Base-by-base conservation (phyloP, 2,329 filamentous ascomycete species). In the Fusarium nodosum region DNA sequence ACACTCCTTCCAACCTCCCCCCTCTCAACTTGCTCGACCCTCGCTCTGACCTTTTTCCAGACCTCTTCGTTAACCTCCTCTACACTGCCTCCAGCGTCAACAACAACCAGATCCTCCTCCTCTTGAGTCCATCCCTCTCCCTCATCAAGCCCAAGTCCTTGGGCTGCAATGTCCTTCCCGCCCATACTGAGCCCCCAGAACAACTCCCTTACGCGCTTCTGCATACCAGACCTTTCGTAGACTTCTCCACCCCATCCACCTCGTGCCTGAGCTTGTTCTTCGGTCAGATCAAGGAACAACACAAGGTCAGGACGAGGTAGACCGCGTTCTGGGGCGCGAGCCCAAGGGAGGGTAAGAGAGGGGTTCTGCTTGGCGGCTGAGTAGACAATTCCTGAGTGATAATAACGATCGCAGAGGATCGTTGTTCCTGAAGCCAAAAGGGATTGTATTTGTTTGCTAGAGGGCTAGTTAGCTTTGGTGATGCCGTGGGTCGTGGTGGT, bases 321-420 rank as follows among this genome's bases (percentile, higher is more conserved):
- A 1, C 95, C 95, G 16, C 93, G 86, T 74, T 98, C 96, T 2
- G 94, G 93, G 18, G 89, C 86, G 72, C 93, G 90, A 10, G 93
- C 94, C 94, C 96, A 99, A 1, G 86, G 80, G 0, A 97, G 83
- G 0, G 86, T 82, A 15, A 97, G 85, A 3, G 83, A 79, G 0
- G 90, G 87, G 72, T 93, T 93, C 45, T 88, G 84, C 77, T 98
- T 98, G 5, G 96, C 95, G 1, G 93, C 93, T 26, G 91, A 93
- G 82, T 98, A 99, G 51, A 97, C 93, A 60, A 94, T 92, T 56
- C 96, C 96, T 22, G 92, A 96, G 83, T 97, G 95, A 78, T 97
- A 97, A 82, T 98, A 99, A 48, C 96, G 90, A 79, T 99, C 96
- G 71, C 95, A 90, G 39, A 99, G 84, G 33, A 99, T 86, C 0